Base-by-base conservation (phyloP, 352 stramenopile genomes). In the Globisporangium ultimum region DNA sequence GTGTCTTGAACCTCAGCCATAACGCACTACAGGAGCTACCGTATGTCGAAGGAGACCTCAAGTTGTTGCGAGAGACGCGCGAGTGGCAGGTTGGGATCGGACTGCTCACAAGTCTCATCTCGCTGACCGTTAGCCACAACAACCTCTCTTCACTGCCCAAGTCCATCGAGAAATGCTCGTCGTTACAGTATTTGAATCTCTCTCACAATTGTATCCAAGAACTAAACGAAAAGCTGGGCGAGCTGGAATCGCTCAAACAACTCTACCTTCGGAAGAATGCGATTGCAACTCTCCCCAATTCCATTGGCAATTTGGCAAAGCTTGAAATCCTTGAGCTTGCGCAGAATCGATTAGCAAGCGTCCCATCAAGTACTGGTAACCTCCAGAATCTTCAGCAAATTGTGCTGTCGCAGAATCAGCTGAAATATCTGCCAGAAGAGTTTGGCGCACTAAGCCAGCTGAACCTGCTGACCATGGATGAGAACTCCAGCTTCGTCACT, bases 51-150 rank as follows among this genome's bases (percentile, higher is more conserved):
- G 80, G 80, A 28, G 77, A 91, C 52, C 58, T 91, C 43, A 84
- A 85, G 58, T 55, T 91, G 15, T 49, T 91, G 57, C 76, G 80
- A 42, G 81, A 91, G 57, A 91, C 78, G 10, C 66, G 77, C 32
- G 78, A 88, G 55, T 91, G 81, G 81, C 76, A 87, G n/a, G 74
- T 91, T 9, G 75, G 78, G 5, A 61, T 91, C 12, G 78, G 81
- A 0, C 58, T 90, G 24, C 62, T 88, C 13, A 60, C 52, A 3
- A 52, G 56, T 2, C 61, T 91, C 2, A 21, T 72, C 32, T 64
- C 72, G 17, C 67, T 92, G 1, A 63, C 77, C 38, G 60, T 92
- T 22, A 70, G 61, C 17, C 68, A 90, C 65, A 92, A 92, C 67
- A 53, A 52, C 8, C 71, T 92, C 10, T 46, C 61, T 0, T 38